Evolutionary conservation across 2,329 filamentous ascomycete species (phyloP).

Genomic region (Xylaria sp.): DNA sequence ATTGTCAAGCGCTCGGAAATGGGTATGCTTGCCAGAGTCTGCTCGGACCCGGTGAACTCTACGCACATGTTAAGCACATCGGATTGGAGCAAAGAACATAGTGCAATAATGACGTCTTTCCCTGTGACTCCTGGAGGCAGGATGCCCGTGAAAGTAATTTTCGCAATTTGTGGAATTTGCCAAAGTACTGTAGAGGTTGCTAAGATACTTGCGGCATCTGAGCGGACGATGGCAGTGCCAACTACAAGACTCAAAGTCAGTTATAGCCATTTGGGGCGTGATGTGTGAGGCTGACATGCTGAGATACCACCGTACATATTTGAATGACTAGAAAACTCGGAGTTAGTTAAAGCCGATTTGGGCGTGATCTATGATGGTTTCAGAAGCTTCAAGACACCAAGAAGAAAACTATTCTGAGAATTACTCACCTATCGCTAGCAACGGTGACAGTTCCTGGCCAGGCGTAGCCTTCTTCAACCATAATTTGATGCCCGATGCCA

Average conservation of each 20-base stretch:
- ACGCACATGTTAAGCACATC: constrained; percentile 92
- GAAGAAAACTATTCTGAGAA: too few species aligned
- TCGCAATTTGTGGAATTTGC: constrained; percentile 85
- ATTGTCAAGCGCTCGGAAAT: neutral
- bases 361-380: too few species aligned
- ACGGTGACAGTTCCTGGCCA: constrained; percentile 90
- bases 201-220: constrained; percentile 2
- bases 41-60: constrained; percentile 80
- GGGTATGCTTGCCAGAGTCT: neutral
- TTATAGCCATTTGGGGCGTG: too few species aligned
- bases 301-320: constrained; percentile 80
- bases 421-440: constrained; percentile 53
- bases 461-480: constrained; percentile 80
- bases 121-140: constrained; percentile 85
- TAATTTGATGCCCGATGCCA: constrained; percentile 91
- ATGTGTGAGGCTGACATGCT: too few species aligned
- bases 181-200: constrained; percentile 67
- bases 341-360: constrained; percentile 44
- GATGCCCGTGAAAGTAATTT: constrained; percentile 79
- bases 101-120: constrained; percentile 92
- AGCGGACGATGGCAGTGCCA: constrained; percentile 60
- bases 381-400: too few species aligned
- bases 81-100: constrained; percentile 67
- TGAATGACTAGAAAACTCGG: constrained; percentile 70
- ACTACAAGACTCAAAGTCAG: constrained; percentile 67